phyloP scores from a whole-genome alignment of 352 stramenopile species.

The Globisporangium nodosum region DNA sequence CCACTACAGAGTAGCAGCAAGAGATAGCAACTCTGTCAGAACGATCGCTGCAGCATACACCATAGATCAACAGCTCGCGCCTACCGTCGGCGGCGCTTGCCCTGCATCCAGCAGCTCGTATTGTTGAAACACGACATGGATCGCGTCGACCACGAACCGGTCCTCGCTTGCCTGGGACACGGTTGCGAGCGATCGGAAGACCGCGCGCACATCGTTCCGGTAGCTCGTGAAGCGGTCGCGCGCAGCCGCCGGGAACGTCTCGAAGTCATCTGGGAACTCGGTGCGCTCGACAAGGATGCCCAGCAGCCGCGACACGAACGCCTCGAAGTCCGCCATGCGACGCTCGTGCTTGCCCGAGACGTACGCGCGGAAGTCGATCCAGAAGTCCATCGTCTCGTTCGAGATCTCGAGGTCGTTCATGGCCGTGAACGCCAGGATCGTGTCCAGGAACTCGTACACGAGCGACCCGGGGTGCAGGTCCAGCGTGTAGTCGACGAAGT shows the following conservation, averaged over 20 bases:
- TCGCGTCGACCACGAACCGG: constrained; percentile 70
- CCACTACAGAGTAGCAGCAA: constrained; percentile 32
- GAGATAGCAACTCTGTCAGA: background rate
- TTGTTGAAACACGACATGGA: constrained; percentile 66
- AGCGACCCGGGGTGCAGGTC: constrained; percentile 51
- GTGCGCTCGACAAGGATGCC: constrained; percentile 66
- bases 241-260: constrained; percentile 32
- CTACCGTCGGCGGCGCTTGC: constrained; percentile 8
- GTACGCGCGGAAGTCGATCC: constrained; percentile 73
- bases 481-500: constrained; percentile 76
- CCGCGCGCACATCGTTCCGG: constrained; percentile 64
- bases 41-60: constrained; percentile 14
- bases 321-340: constrained; percentile 62
- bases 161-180: constrained; percentile 65
- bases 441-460: constrained; percentile 74
- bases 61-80: too few relatives aligned
- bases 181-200: constrained; percentile 75
- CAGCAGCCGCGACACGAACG: constrained; percentile 68
- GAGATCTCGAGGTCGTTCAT: constrained; percentile 59
- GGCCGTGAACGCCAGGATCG: constrained; percentile 62
- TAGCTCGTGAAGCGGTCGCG: constrained; percentile 66
- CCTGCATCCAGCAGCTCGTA: constrained; percentile 53
- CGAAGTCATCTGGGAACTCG: constrained; percentile 52
- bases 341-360: constrained; percentile 72
- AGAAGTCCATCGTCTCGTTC: constrained; percentile 81